A percentile compares a stretch with the other conserved stretches of the same genome.
Conservation (phyloP, 2,329 filamentous ascomycete species). For the Periglandula ipomoeae region DNA sequence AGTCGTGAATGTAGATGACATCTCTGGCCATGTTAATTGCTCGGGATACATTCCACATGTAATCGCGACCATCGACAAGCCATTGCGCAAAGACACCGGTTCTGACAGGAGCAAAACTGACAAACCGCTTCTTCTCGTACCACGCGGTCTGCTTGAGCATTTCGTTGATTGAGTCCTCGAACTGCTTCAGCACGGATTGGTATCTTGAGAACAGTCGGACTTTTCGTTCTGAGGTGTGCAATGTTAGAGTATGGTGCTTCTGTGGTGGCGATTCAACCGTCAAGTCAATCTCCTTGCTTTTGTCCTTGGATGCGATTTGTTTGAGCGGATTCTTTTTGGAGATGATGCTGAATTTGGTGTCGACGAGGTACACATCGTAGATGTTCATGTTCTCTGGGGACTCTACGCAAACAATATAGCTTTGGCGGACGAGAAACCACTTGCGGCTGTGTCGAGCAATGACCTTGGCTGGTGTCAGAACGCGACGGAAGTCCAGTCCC, state of each 20-base stretch:
- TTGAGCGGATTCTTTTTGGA: slow-evolving; percentile 55
- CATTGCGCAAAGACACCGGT: slow-evolving; percentile 85
- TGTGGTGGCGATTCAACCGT: slow-evolving; percentile 26
- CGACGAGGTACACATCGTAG: slow-evolving; percentile 96
- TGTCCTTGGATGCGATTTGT: slow-evolving; percentile 48
- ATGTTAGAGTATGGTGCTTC: slow-evolving; percentile 75
- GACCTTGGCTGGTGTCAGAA: slow-evolving; percentile 68
- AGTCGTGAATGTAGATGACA: slow-evolving; percentile 98
- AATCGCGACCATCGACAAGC: slow-evolving; percentile 92
- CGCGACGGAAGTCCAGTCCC: slow-evolving; percentile 75
- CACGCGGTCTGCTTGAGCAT: slow-evolving; percentile 80
- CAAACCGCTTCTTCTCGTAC: slow-evolving; percentile 77
- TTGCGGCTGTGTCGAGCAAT: slow-evolving; percentile 80
- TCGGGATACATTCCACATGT: slow-evolving; percentile 98
- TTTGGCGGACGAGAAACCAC: slow-evolving; percentile 97
- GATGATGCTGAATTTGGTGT: slow-evolving; percentile 75
- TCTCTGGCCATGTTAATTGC: slow-evolving; percentile 96
- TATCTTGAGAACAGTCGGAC: slow-evolving; percentile 86
- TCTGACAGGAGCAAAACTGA: slow-evolving; percentile 86
- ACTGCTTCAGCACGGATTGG: slow-evolving; percentile 81
- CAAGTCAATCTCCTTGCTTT: slow-evolving; percentile 38
- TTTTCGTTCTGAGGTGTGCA: slow-evolving; percentile 88
- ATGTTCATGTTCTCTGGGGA: slow-evolving; percentile 98
- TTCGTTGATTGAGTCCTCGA: slow-evolving; percentile 82
- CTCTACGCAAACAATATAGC: slow-evolving; percentile 96